Base-by-base conservation (phyloP, 306 rosid species). In the Hippophae gyantsensis region DNA sequence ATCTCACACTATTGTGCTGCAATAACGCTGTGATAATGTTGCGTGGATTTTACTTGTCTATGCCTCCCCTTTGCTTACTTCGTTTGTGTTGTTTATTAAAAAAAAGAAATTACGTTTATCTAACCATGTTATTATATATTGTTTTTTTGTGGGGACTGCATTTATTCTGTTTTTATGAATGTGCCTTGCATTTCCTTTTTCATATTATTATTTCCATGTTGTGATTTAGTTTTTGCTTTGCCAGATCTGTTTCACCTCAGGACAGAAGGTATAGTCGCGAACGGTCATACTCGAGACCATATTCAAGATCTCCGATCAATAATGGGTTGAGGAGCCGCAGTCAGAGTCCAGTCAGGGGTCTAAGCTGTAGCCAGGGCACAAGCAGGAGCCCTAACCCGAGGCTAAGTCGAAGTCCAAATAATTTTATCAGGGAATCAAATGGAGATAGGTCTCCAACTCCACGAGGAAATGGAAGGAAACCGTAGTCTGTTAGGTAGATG, bases 211-310 rank as follows among this genome's bases (percentile, higher is more conserved):
- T 43, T 9, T 57, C 40, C 13, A n/a, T 3, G 38, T 32, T 2
- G 38, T 48, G 25, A 52, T 13, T 47, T 65, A 43, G 38, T 62
- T 49, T 61, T 27, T 60, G 60, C 9, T 26, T 71, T 62, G 51
- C 66, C 73, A 93, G 99, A 65, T 88, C 99, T 13, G 61, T 62
- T 8, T 82, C 99, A 11, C 97, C 97, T 3, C 80, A 61, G 52
- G 99, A 63, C 40, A 77, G 82, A 82, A 79, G 84, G 69, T 72
- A 74, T 64, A 82, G 84, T 54, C 75, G 83, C 25, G 98, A 81
- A 73, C 74, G 81, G 67, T 79, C 94, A 5, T 69, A 69, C 69
- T 71, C 84, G 38, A 32, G 38, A 4, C 38, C 38, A 32, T 32
- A 32, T 32, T 32, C 38, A 32, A 32, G 38, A 14, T 79, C 97